phyloP scores from a whole-genome alignment of 768 basidiomycete species.

The Serendipita indica region DNA sequence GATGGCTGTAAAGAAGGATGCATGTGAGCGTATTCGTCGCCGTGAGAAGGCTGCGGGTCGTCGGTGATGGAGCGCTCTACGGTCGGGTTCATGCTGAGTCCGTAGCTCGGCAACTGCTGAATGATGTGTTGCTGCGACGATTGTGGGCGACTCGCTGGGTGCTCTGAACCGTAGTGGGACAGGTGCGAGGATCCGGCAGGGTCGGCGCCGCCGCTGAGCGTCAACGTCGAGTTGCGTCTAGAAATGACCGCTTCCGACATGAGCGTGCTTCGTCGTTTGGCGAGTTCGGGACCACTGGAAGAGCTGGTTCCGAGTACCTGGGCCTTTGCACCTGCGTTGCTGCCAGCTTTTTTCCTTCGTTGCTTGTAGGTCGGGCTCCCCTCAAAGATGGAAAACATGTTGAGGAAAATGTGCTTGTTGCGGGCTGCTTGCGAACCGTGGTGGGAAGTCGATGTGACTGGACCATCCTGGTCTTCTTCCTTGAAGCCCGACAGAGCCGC shows the following conservation, averaged over 20 bases:
- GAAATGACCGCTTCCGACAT: constrained; percentile 19
- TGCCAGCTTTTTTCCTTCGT: constrained; percentile 57
- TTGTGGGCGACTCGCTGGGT: constrained; percentile 6
- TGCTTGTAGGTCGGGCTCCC: constrained; percentile 83
- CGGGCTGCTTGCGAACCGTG: neutral
- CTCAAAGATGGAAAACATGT: constrained; percentile 61
- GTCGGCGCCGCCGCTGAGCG: constrained; percentile 21
- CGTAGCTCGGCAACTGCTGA: neutral
- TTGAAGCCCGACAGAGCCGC: neutral
- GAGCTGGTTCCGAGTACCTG: constrained; percentile 16
- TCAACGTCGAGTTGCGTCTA: constrained; percentile 17
- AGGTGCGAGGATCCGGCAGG: constrained; percentile 15
- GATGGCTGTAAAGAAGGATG: constrained; percentile 6
- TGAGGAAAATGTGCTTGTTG: constrained; percentile 33
- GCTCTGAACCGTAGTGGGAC: neutral
- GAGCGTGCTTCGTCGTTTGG: constrained; percentile 20
- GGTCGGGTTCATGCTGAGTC: neutral
- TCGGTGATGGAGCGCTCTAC: constrained; percentile 8
- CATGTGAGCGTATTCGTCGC: neutral
- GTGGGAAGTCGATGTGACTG: neutral
- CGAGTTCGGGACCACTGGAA: constrained; percentile 16
- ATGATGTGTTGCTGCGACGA: neutral
- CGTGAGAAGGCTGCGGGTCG: constrained; percentile 4
- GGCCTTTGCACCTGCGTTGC: constrained; percentile 26
- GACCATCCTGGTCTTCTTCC: neutral